These are phyloP conservation scores for Aspergillus melleus DNA, from an alignment of 2,329 filamentous ascomycete species.

Conservation along the genomic window DNA sequence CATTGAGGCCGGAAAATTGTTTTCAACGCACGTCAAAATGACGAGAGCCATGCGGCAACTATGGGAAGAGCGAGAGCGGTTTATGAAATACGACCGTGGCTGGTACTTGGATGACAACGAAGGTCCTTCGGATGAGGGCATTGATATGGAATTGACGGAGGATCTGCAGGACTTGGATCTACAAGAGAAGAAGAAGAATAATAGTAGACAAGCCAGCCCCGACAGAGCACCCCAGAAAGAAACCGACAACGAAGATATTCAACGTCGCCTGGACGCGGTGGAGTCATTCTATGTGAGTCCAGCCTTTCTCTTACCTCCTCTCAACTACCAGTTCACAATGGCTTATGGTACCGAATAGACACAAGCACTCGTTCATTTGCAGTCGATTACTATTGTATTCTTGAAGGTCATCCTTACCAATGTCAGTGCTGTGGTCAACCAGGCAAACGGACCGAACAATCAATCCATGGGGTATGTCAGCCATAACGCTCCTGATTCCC, in stretches of 20 bases:
- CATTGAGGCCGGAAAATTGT: conserved; percentile 88
- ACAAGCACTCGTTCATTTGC: conserved; percentile 77
- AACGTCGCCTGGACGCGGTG: conserved; percentile 66
- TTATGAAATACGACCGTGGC: conserved; percentile 87
- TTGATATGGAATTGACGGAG: conserved; percentile 45
- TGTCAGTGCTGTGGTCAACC: conserved; percentile 78
- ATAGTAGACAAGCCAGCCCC: conserved; percentile 12
- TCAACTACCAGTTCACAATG: background rate
- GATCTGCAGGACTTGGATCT: conserved; percentile 22
- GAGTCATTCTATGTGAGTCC: conserved; percentile 80
- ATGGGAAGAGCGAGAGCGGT: conserved; percentile 90
- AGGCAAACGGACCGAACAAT: conserved; percentile 48
- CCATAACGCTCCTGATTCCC: conserved; percentile 18
- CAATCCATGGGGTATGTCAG: conserved; percentile 51
- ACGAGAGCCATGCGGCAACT: conserved; percentile 87
- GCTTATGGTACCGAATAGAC: conserved; percentile 50
- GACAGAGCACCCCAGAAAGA: conserved; percentile 24
- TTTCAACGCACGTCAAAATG: conserved; percentile 86
- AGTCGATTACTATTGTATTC: conserved; percentile 89
- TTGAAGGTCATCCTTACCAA: conserved; percentile 85
- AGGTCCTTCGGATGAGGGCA: conserved; percentile 34
- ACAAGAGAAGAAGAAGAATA: conserved; percentile 13
- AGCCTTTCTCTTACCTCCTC: background rate
- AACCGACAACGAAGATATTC: conserved; percentile 40
- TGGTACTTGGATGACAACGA: conserved; percentile 63